Base-by-base conservation (phyloP, 78 protist genomes). In the Dictyostelium brefeldianum region DNA sequence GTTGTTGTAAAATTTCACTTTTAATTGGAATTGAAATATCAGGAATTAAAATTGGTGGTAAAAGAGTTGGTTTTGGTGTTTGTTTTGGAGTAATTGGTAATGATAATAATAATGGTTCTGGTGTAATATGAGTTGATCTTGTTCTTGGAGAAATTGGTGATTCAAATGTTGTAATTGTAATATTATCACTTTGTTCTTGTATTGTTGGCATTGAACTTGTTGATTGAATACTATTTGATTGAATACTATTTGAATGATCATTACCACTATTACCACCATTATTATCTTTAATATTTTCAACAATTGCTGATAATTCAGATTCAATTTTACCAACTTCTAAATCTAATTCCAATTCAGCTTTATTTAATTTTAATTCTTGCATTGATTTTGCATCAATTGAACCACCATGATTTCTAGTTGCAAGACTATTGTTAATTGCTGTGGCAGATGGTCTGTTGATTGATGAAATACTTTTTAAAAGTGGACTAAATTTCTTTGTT, bases 351-450 rank as follows among this genome's bases (percentile, higher is more conserved):
- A 51, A 9, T 15, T 59, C 67, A 10, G 70, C 83, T 46, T 69
- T 74, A 50, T 20, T 29, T 54, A 65, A 75, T 51, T 81, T 83
- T 9, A 83, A 69, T 17, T 47, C 83, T 74, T 64, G 56, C n/a
- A 84, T 25, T 41, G 84, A 65, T 22, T 77, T 77, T 1, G 82
- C 67, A 50, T 74, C 92, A 6, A 74, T 77, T 8, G 92, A 53
- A 29, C 78, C 83, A 43, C 75, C 57, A 50, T 46, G 43, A 46
- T 29, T 43, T 22, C 46, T 43, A n/a, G 65, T 18, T 5, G 25
- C 25, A 15, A 53, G 17, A 4, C 25, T 29, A 43, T 31, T 41
- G 22, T 74, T 29, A n/a, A 41, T 48, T 47, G 22, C 50, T 1
- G 25, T 43, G 12, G 46, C 46, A 17, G 48, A 25, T 43, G 53